A percentile compares a stretch with the other conserved stretches of the same genome.
These are phyloP conservation scores for Entomortierella lignicola DNA, from an alignment of 192 early-diverging fungal species.

Conservation along the genomic window DNA sequence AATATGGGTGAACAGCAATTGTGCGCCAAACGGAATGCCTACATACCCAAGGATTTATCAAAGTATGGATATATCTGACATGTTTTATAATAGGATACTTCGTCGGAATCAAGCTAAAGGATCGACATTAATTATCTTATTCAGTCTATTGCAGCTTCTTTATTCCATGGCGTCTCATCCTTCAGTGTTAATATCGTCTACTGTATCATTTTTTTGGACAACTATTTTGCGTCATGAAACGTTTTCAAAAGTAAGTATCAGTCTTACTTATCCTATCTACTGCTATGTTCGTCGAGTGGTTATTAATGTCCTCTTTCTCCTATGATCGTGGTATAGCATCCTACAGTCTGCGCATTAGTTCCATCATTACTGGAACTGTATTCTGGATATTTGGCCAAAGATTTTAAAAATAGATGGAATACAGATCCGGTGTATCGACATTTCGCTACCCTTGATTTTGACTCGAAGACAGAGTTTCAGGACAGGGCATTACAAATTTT, in stretches of 20 bases:
- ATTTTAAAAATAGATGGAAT: constrained; percentile 21
- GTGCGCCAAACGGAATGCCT: constrained; percentile 37
- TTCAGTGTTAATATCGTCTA: constrained; percentile 32
- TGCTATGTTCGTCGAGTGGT: too few relatives aligned
- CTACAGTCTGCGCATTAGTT: constrained; percentile 22
- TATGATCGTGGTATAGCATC: neutral
- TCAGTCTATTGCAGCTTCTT: constrained; percentile 33
- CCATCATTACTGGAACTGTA: constrained; percentile 34
- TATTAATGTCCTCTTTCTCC: too few relatives aligned
- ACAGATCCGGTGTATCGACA: constrained; percentile 28
- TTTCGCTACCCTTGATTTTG: constrained; percentile 44
- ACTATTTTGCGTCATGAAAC: constrained; percentile 40
- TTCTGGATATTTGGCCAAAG: constrained; percentile 27
- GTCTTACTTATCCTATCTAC: too few relatives aligned
- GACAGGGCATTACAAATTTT: constrained; percentile 14
- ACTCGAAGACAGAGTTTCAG: constrained; percentile 26
- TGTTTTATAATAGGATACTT: too few relatives aligned
- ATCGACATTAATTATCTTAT: too few relatives aligned
- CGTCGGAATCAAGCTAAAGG: neutral
- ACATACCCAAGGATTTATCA: constrained; percentile 17
- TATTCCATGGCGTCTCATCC: constrained; percentile 50
- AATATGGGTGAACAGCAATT: constrained; percentile 50
- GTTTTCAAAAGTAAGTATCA: constrained; percentile 36
- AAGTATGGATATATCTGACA: constrained; percentile 10
- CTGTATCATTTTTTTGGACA: constrained; percentile 40